phyloP scores from a whole-genome alignment of 2,329 filamentous ascomycete species.

The Didymella exigua region DNA sequence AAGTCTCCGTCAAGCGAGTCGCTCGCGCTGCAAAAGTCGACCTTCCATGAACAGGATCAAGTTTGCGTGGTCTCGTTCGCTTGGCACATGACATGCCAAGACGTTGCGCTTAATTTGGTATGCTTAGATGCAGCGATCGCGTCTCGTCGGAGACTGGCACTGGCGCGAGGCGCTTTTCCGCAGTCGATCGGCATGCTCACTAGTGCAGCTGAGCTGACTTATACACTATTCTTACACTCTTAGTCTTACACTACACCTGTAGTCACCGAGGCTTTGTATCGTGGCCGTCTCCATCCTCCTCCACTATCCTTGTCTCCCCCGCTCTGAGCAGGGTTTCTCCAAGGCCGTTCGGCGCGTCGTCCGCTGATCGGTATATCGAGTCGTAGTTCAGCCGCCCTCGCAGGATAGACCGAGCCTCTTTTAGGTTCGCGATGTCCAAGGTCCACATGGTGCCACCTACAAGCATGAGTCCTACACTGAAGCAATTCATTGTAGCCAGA shows the following conservation, averaged over 20 bases:
- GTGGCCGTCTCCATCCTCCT: constrained; percentile 17
- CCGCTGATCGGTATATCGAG: constrained; percentile 53
- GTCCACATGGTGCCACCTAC: constrained; percentile 76
- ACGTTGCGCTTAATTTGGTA: constrained; percentile 8
- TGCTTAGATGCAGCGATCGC: constrained; percentile 3
- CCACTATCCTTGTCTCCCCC: constrained; percentile 50
- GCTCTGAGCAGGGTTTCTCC: constrained; percentile 47
- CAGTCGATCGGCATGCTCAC: neutral
- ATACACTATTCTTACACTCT: constrained; percentile 28
- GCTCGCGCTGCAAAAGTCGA: neutral
- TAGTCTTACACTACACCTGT: constrained; percentile 26
- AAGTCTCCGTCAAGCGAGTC: neutral
- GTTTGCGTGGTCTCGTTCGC: neutral
- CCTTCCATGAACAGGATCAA: neutral
- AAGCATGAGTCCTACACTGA: constrained; percentile 74
- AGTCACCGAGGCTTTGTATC: constrained; percentile 24
- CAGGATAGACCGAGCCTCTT: constrained; percentile 65
- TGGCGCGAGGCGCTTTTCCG: neutral
- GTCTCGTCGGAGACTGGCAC: neutral
- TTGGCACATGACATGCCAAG: neutral
- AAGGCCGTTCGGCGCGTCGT: constrained; percentile 32
- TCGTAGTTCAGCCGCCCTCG: constrained; percentile 63
- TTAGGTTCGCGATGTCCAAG: constrained; percentile 68
- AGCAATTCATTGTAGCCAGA: constrained; percentile 84
- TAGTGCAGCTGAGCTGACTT: constrained; percentile 10